Conservation (phyloP, 1,139 yeast species). For the Yamadazyma taylorii region DNA sequence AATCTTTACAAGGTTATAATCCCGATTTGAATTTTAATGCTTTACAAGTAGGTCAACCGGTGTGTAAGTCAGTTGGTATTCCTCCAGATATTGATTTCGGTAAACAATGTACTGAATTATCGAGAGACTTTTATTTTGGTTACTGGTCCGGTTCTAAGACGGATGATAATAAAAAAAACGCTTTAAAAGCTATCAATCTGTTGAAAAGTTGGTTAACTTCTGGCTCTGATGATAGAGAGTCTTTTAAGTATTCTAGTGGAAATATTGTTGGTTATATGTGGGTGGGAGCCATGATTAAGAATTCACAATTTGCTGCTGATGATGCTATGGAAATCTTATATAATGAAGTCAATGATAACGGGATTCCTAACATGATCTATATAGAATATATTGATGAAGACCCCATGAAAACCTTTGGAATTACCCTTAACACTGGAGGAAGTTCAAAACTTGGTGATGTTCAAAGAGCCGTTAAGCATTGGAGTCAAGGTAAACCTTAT, state of each 20-base stretch:
- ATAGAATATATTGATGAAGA: slow-evolving; percentile 12
- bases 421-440: slow-evolving; percentile 13
- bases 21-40: slow-evolving; percentile 5
- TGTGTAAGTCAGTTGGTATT: slow-evolving; percentile 1
- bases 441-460: slow-evolving; percentile 7
- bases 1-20: slow-evolving; percentile 7
- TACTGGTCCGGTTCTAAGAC: slow-evolving; percentile 15
- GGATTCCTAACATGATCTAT: slow-evolving; percentile 11
- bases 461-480: slow-evolving; percentile 12
- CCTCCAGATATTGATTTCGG: slow-evolving; percentile 2
- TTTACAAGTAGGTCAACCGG: slow-evolving; percentile 4
- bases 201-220: slow-evolving; percentile 12
- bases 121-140: slow-evolving; percentile 10
- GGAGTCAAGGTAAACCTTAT: slow-evolving; percentile 12
- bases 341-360: slow-evolving; percentile 10
- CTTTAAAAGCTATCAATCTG: slow-evolving; percentile 12
- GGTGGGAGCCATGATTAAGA: slow-evolving; percentile 18
- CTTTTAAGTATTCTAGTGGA: slow-evolving; percentile 11
- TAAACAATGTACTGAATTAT: neutral
- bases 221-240: slow-evolving; percentile 8
- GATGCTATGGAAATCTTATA: slow-evolving; percentile 8
- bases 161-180: slow-evolving; percentile 9
- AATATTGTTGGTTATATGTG: slow-evolving; percentile 16
- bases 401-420: slow-evolving; percentile 12
- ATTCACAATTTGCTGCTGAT: slow-evolving; percentile 11